phyloP scores from a whole-genome alignment of 805 yeast species.

The Saccharomycopsis synnaedendra region DNA sequence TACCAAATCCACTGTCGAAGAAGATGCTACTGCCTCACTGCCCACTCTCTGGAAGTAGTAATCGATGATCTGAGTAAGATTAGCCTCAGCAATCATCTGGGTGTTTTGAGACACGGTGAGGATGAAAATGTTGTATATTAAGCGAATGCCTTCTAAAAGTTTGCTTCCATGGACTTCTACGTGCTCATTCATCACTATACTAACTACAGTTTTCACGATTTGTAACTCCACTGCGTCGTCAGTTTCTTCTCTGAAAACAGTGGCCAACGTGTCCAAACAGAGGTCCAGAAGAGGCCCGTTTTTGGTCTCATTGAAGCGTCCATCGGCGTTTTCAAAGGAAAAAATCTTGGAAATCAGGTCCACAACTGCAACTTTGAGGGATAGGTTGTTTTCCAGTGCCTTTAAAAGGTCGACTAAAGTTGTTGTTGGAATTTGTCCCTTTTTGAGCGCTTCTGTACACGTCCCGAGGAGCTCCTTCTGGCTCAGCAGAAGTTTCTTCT shows the following conservation, averaged over 20 bases:
- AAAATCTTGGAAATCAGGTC: conserved; percentile 15
- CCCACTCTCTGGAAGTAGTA: conserved; percentile 71
- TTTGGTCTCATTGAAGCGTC: conserved; percentile 3
- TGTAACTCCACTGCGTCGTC: conserved; percentile 85
- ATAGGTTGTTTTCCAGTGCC: conserved; percentile 6
- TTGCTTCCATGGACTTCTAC: conserved; percentile 87
- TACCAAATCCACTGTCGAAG: conserved; percentile 18
- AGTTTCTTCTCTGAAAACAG: conserved; percentile 50
- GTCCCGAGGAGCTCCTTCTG: conserved; percentile 11
- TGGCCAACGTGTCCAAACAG: conserved; percentile 12
- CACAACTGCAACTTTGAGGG: conserved; percentile 10
- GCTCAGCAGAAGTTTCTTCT: conserved; percentile 3
- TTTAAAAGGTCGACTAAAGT: conserved; percentile 6
- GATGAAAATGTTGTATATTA: conserved; percentile 85
- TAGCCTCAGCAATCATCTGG: conserved; percentile 75
- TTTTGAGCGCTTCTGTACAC: background rate
- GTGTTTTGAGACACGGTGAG: conserved; percentile 71
- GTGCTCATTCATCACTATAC: conserved; percentile 71
- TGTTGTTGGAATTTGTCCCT: conserved; percentile 8
- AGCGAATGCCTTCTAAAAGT: conserved; percentile 81
- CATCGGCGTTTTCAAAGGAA: conserved; percentile 13
- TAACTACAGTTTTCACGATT: conserved; percentile 82
- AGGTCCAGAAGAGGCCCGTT: conserved; percentile 10
- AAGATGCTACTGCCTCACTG: conserved; percentile 9
- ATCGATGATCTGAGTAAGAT: conserved; percentile 80